phyloP scores from a whole-genome alignment of 202 grass and related monocot species.

The Saccharum hybrid region DNA sequence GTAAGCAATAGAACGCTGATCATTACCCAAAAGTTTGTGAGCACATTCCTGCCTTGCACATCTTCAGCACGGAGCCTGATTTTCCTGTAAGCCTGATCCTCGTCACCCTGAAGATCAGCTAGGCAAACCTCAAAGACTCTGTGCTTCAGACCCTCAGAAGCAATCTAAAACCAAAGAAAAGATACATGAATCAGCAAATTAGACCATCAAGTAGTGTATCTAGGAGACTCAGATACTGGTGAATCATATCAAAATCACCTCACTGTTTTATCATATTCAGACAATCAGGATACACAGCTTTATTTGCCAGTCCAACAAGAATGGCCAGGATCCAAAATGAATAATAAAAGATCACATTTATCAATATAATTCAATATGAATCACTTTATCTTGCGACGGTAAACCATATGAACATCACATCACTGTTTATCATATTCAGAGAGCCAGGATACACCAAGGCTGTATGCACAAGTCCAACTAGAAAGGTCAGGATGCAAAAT shows the following conservation, averaged over 20 bases:
- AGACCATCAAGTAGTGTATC: not conserved
- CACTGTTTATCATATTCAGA: not conserved
- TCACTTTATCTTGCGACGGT: too few relatives aligned
- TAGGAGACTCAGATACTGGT: not conserved
- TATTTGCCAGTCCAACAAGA: not conserved
- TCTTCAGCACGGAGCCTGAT: conserved; percentile 88
- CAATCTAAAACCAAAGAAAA: conserved; percentile 61
- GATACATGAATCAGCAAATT: not conserved
- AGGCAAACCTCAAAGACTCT: conserved; percentile 92
- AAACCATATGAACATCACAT: not conserved
- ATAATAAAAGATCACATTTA: not conserved
- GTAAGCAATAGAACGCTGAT: not conserved
- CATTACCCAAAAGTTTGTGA: conserved; percentile 95
- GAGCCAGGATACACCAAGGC: conserved; percentile 1
- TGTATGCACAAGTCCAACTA: not conserved
- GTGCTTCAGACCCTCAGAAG: conserved; percentile 89
- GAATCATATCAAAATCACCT: not conserved
- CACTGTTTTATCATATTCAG: not conserved
- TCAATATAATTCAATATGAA: not conserved
- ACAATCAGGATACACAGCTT: not conserved
- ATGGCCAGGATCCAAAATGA: not conserved
- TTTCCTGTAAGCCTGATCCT: conserved; percentile 93
- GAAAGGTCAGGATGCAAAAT: not conserved
- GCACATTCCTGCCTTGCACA: conserved; percentile 80
- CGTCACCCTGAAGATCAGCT: conserved; percentile 87